These are phyloP conservation scores for Populus euphratica DNA, from an alignment of 345 rosid genomes.

Conservation along the genomic window DNA sequence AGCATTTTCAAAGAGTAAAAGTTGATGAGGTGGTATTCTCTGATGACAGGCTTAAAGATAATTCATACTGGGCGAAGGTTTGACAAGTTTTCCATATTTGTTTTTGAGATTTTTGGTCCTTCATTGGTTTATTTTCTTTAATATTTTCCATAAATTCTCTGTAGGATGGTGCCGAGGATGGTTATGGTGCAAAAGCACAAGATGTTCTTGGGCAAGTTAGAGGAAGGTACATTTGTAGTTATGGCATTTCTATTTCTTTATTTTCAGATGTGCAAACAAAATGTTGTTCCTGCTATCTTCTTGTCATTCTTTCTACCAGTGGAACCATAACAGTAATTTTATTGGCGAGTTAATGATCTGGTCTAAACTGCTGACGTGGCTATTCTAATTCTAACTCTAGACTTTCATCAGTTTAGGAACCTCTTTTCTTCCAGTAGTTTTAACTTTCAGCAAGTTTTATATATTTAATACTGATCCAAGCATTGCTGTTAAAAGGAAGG, in stretches of 20 bases:
- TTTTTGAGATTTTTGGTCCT: not conserved
- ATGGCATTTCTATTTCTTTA: not conserved
- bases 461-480: not conserved
- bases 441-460: not conserved
- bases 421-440: not conserved
- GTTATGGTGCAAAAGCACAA: conserved; percentile 96
- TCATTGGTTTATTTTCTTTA: not conserved
- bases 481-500: not conserved
- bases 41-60: conserved; percentile 76
- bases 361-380: not conserved
- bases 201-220: conserved; percentile 89
- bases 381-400: not conserved
- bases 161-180: conserved; percentile 77
- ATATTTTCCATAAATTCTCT: not conserved
- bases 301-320: not conserved
- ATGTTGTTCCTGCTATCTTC: not conserved
- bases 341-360: not conserved
- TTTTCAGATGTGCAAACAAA: not conserved
- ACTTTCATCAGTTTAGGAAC: not conserved
- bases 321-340: not conserved
- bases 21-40: conserved; percentile 62
- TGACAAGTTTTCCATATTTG: not conserved
- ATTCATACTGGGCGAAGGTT: conserved; percentile 96
- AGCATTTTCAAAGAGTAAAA: conserved; percentile 80
- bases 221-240: conserved; percentile 59